These are phyloP conservation scores for Penicillium bialowiezense DNA, from an alignment of 495 filamentous ascomycete species.

Conservation along the genomic window DNA sequence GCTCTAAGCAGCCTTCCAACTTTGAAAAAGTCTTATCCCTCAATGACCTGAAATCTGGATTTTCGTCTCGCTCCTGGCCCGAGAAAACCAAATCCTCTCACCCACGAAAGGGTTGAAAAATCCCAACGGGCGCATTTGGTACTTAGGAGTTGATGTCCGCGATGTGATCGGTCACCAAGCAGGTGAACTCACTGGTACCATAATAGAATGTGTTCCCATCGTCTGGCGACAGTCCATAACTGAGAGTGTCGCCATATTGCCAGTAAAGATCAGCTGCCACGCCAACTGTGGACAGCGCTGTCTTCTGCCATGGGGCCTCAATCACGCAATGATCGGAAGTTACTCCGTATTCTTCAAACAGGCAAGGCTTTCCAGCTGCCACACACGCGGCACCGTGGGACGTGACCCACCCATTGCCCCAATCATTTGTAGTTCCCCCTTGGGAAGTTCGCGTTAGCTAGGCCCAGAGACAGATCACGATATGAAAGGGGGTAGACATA, in stretches of 20 bases:
- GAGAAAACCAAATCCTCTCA: too few relatives aligned
- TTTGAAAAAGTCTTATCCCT: too few relatives aligned
- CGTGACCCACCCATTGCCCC: conserved; percentile 57
- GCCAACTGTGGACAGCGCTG: conserved; percentile 47
- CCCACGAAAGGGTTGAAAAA: too few relatives aligned
- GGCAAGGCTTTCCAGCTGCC: conserved; percentile 60
- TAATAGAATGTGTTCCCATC: conserved; percentile 64
- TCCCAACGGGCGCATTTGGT: too few relatives aligned
- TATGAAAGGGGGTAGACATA: conserved; percentile 37
- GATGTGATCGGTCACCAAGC: conserved; percentile 59
- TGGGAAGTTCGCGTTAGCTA: conserved; percentile 1
- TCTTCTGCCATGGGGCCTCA: conserved; percentile 57
- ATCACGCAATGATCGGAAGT: conserved; percentile 41
- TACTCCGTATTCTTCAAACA: conserved; percentile 67
- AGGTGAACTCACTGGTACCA: conserved; percentile 49
- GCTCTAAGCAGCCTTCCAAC: too few relatives aligned
- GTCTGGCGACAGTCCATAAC: conserved; percentile 54
- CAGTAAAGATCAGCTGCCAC: conserved; percentile 61
- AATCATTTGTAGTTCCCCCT: conserved; percentile 41
- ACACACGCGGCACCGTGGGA: conserved; percentile 57
- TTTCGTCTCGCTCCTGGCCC: too few relatives aligned
- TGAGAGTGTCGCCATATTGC: conserved; percentile 60
- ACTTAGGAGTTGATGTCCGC: conserved; percentile 32
- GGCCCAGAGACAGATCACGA: background rate
- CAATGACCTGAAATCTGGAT: too few relatives aligned